Evolutionary conservation across 2,329 filamentous ascomycete genomes (phyloP), one percentile per base, ranked within the genome.

Genomic region (Lachnellula willkommii): DNA sequence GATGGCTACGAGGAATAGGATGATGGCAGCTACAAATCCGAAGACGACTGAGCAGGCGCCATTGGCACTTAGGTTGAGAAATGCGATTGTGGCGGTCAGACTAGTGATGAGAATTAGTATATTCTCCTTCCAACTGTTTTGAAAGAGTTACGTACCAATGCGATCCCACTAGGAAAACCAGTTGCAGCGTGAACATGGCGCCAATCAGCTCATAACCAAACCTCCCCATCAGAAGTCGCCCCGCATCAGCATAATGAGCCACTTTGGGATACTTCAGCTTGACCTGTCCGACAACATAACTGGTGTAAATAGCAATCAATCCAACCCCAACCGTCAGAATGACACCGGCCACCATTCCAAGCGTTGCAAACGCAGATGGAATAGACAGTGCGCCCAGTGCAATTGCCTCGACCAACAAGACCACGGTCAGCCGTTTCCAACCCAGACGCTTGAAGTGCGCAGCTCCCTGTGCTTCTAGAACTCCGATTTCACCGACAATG

Each of bases 141-240:
- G 14, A 17, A 15, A 47, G 3, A 32, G 2, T 4, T 20, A 45
- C 45, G 12, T 47, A 47, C 45, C 84, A 71, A 66, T 87, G 84
- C 32, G 79, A 81, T 15, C 77, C 80, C 73, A 84, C 81, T 61
- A 83, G 74, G 69, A 85, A 84, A n/a, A 84, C 68, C 15, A 85
- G 70, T 61, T 84, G 77, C 22, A 84, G 65, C 5, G 77, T 69
- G 61, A 80, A 78, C 6, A 73, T 77, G 15, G 72, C 65, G 4
- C 79, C 80, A 50, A 82, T 70, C 35, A 85, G 58, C 60, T 82
- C 77, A 32, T 76, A 73, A 1, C 79, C 80, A 43, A 77, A 70
- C 8, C 63, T 68, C 0, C 83, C 83, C 50, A 72, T 70, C 20
- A 85, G 69, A 15, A 85, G 69, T 46, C 77, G 71, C 12, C 80